Evolutionary conservation across 2,329 filamentous ascomycete species (phyloP).

Genomic region (Chaetomium globosum): DNA sequence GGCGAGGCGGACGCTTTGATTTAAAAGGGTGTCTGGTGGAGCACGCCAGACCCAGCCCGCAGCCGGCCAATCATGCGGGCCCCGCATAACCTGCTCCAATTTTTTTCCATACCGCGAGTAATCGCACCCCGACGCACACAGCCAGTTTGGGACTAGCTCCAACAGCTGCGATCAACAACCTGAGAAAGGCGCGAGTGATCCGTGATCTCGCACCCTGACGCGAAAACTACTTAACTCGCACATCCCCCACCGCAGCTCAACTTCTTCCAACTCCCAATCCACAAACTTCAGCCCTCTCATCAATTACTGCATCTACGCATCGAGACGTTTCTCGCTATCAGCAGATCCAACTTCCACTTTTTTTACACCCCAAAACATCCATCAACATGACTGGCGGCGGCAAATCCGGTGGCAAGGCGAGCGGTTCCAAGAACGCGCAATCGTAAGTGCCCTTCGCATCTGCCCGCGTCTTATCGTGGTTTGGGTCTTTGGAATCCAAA

Average conservation of each 20-base stretch:
- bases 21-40: slow-evolving; percentile 15
- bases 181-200: slow-evolving; percentile 49
- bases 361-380: slow-evolving; percentile 55
- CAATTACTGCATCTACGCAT: slow-evolving; percentile 34
- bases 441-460: slow-evolving; percentile 67
- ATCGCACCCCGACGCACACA: slow-evolving; percentile 14
- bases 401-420: slow-evolving; percentile 99
- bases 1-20: slow-evolving; percentile 16
- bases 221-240: slow-evolving; percentile 61
- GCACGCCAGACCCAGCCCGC: background rate
- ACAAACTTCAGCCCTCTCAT: slow-evolving; percentile 41
- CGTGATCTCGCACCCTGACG: slow-evolving; percentile 49
- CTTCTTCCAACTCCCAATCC: slow-evolving; percentile 46
- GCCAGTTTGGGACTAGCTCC: slow-evolving; percentile 42
- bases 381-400: slow-evolving; percentile 99
- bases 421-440: slow-evolving; percentile 98
- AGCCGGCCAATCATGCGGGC: slow-evolving; percentile 28
- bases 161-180: slow-evolving; percentile 35
- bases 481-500: background rate
- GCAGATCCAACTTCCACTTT: slow-evolving; percentile 32
- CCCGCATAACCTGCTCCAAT: slow-evolving; percentile 8
- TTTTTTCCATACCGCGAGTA: slow-evolving; percentile 29
- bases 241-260: slow-evolving; percentile 49
- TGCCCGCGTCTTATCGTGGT: background rate
- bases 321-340: slow-evolving; percentile 42